Evolutionary conservation across 2,329 filamentous ascomycete genomes (phyloP).

Genomic region (Ophiostoma pallidulum): DNA sequence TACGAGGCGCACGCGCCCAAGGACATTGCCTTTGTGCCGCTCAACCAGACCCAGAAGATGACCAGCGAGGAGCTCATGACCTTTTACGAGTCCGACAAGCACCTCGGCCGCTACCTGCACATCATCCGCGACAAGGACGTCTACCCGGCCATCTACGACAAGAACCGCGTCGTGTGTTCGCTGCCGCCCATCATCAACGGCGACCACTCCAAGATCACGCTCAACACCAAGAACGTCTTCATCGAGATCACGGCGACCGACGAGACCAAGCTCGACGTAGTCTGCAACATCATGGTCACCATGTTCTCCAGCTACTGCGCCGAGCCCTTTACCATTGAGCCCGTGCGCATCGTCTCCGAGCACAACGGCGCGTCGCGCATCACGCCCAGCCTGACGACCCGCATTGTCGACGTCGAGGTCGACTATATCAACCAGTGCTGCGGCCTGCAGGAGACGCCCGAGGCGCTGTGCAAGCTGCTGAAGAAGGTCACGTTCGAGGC

Average conservation of each 20-base stretch:
- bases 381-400: constrained; percentile 70
- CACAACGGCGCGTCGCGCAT: constrained; percentile 80
- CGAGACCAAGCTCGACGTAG: constrained; percentile 86
- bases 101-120: constrained; percentile 71
- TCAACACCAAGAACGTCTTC: constrained; percentile 86
- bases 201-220: constrained; percentile 89
- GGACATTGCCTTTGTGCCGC: constrained; percentile 79
- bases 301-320: constrained; percentile 94
- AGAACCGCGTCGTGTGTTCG: constrained; percentile 78
- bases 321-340: constrained; percentile 87
- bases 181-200: constrained; percentile 97
- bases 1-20: constrained; percentile 90
- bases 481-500: constrained; percentile 85
- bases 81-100: constrained; percentile 91
- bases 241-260: constrained; percentile 94
- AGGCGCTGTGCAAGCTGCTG: constrained; percentile 69
- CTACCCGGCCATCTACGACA: constrained; percentile 92
- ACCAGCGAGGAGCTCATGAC: constrained; percentile 80
- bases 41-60: constrained; percentile 90
- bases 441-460: constrained; percentile 65
- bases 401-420: constrained; percentile 71
- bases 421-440: constrained; percentile 92
- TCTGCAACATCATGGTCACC: constrained; percentile 73
- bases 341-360: constrained; percentile 81
- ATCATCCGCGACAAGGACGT: constrained; percentile 91